A percentile compares a stretch with the other conserved stretches of the same genome.
Evolutionary conservation across 2,329 filamentous ascomycete genomes (phyloP).

Genomic region (Exophiala sideris): DNA sequence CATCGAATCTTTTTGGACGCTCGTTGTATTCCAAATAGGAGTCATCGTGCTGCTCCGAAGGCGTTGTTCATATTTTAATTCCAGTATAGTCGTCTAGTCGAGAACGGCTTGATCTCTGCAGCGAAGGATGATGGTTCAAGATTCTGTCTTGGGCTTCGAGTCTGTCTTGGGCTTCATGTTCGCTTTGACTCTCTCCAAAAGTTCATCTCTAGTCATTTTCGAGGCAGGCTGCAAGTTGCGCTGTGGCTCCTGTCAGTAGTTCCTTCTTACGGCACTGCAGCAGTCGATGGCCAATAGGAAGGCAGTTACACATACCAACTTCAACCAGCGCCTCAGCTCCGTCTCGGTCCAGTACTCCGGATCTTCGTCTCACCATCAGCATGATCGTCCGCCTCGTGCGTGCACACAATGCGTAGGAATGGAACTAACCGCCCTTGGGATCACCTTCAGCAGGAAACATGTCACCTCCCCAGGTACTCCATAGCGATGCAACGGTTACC

Average conservation of each 20-base stretch:
- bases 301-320: conserved; percentile 58
- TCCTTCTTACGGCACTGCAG: no score
- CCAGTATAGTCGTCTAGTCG: no score
- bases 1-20: no score
- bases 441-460: conserved; percentile 74
- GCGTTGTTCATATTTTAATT: no score
- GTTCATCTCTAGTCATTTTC: conserved; percentile 59
- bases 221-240: conserved; percentile 60
- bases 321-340: conserved; percentile 77
- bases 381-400: background rate
- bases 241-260: conserved; percentile 39
- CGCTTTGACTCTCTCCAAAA: conserved; percentile 66
- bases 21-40: no score
- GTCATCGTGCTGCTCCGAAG: no score
- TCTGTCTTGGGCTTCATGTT: conserved; percentile 49
- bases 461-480: conserved; percentile 80
- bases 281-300: no score
- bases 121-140: no score
- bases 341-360: conserved; percentile 72
- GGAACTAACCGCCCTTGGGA: conserved; percentile 66
- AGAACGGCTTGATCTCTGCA: no score
- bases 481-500: conserved; percentile 75
- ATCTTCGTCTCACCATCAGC: conserved; percentile 42
- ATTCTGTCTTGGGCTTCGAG: background rate
- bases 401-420: background rate